Conservation (phyloP, 371 early-diverging fungal species). For the Mucor saturninus region DNA sequence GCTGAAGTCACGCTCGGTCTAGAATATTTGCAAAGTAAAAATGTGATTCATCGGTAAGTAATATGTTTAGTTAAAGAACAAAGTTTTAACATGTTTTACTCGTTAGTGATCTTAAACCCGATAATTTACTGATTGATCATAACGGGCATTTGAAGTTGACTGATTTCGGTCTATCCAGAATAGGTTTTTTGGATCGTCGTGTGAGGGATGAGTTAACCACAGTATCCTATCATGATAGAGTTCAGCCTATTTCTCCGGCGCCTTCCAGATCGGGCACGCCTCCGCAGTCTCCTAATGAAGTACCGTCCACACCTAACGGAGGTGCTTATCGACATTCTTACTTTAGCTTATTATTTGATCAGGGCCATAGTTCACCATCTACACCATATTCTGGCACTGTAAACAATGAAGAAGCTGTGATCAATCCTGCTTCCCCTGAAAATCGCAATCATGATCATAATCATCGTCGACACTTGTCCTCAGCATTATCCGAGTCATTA, state of each 20-base stretch:
- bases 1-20: conserved; percentile 94
- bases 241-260: conserved; percentile 47
- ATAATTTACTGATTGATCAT: conserved; percentile 88
- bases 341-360: conserved; percentile 41
- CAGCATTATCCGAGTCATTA: conserved; percentile 25
- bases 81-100: not conserved
- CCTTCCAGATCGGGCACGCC: conserved; percentile 51
- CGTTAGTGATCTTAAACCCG: conserved; percentile 85
- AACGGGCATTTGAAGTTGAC: conserved; percentile 93
- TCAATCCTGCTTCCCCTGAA: conserved; percentile 27
- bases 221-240: conserved; percentile 26
- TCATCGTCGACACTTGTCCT: conserved; percentile 32
- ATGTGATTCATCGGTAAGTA: conserved; percentile 83
- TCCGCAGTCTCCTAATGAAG: conserved; percentile 31
- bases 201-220: conserved; percentile 62
- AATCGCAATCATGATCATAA: conserved; percentile 23
- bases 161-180: conserved; percentile 93
- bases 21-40: conserved; percentile 90
- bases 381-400: conserved; percentile 23
- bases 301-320: conserved; percentile 20
- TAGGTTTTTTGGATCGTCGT: conserved; percentile 85
- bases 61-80: not conserved
- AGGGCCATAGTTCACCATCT: conserved; percentile 7
- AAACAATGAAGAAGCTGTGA: conserved; percentile 13
- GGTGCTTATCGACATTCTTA: conserved; percentile 41